These are phyloP conservation scores for Cucurbita moschata DNA, from an alignment of 306 rosid species.

Conservation along the genomic window DNA sequence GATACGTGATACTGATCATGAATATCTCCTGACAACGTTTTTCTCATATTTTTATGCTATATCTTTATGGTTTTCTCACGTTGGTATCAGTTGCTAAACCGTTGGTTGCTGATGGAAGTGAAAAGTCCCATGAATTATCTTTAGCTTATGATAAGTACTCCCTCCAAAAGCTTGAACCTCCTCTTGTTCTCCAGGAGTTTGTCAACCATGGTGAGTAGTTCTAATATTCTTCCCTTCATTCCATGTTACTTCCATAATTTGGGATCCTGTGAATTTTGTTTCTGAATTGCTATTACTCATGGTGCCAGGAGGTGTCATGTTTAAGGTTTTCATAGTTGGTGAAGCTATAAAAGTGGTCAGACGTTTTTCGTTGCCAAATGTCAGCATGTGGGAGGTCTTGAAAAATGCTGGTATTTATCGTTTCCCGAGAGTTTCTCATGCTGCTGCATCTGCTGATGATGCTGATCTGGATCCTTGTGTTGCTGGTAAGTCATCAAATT, in stretches of 20 bases:
- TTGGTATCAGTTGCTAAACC: conserved; percentile 73
- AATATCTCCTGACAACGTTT: background rate
- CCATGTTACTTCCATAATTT: conserved; percentile 3
- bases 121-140: conserved; percentile 75
- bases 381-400: conserved; percentile 57
- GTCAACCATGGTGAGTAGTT: conserved; percentile 69
- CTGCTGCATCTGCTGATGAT: conserved; percentile 94
- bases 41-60: background rate
- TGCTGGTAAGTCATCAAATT: conserved; percentile 34
- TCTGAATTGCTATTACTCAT: conserved; percentile 6
- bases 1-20: background rate
- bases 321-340: conserved; percentile 82
- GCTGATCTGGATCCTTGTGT: conserved; percentile 79
- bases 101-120: conserved; percentile 82
- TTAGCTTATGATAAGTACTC: conserved; percentile 66
- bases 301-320: conserved; percentile 72
- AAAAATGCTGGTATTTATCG: conserved; percentile 48
- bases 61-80: background rate
- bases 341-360: conserved; percentile 89
- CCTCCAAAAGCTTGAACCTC: conserved; percentile 78
- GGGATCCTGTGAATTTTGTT: background rate
- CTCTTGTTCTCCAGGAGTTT: conserved; percentile 85
- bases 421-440: conserved; percentile 87
- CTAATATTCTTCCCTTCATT: background rate
- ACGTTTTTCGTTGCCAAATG: conserved; percentile 85